Conservation (phyloP, 2,329 filamentous ascomycete genomes). For the Mycosphaerella sp. region DNA sequence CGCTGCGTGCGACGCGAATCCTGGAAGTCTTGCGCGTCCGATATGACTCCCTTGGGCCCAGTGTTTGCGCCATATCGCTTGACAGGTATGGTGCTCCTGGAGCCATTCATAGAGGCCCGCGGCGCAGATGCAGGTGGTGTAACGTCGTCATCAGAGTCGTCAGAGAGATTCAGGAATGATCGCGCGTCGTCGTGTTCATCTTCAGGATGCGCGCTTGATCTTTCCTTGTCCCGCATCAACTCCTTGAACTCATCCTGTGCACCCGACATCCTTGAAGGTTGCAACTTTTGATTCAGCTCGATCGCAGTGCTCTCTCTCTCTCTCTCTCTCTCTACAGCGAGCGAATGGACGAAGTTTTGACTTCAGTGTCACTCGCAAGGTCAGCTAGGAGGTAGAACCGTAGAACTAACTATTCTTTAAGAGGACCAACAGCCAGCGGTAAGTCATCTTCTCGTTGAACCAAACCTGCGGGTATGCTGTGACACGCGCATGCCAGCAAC, state of each 20-base stretch:
- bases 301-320: neutral
- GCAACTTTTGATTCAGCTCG: neutral
- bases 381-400: neutral
- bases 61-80: constrained; percentile 64
- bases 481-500: constrained; percentile 6
- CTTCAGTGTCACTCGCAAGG: constrained; percentile 10
- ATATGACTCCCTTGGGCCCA: constrained; percentile 81
- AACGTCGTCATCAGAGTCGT: constrained; percentile 35
- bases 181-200: constrained; percentile 43
- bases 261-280: constrained; percentile 38
- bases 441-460: constrained; percentile 1
- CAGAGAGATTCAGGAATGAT: constrained; percentile 37
- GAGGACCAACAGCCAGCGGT: neutral
- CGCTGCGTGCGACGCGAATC: constrained; percentile 30
- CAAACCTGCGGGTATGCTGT: constrained; percentile 10
- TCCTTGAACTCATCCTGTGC: constrained; percentile 49
- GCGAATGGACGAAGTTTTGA: constrained; percentile 4
- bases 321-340: constrained; percentile 2
- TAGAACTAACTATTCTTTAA: neutral
- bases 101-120: constrained; percentile 39
- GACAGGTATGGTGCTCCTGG: constrained; percentile 46
- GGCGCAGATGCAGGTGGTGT: constrained; percentile 49
- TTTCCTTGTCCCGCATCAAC: constrained; percentile 44
- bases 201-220: constrained; percentile 42
- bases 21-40: constrained; percentile 68